phyloP scores from a whole-genome alignment of 139 green algal genomes.

The Micractinium conductrix region DNA sequence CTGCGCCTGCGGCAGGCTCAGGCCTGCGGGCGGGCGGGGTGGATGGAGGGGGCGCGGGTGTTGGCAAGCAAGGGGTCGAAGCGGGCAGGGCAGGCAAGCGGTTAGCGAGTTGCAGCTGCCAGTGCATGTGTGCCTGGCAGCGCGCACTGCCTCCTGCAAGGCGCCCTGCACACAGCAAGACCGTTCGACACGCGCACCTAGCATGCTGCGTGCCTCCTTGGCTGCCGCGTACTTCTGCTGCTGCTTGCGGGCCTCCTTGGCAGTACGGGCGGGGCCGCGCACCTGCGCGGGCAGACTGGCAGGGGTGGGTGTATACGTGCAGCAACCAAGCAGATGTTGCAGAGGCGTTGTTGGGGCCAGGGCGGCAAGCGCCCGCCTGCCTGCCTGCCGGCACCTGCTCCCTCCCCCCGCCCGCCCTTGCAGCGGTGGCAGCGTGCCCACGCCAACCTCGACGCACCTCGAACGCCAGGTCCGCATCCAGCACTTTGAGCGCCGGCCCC shows the following conservation, averaged over 20 bases:
- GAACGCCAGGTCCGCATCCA: constrained; percentile 69
- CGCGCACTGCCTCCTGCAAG: constrained; percentile 1
- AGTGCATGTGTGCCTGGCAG: too few relatives aligned
- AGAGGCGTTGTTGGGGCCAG: too few relatives aligned
- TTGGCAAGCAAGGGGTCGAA: too few relatives aligned
- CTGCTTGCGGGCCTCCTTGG: constrained; percentile 53
- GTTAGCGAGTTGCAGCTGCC: too few relatives aligned
- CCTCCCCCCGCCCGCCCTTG: too few relatives aligned
- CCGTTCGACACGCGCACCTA: constrained; percentile 50
- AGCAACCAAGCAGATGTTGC: background rate
- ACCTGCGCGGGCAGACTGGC: background rate
- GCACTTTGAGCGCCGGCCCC: constrained; percentile 55
- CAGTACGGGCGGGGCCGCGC: constrained; percentile 20
- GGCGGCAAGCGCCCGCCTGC: too few relatives aligned
- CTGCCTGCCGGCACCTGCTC: too few relatives aligned
- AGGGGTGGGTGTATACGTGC: background rate
- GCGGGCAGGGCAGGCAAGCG: too few relatives aligned
- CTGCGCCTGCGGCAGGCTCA: constrained; percentile 53
- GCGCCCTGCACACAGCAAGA: too few relatives aligned
- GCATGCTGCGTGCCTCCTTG: constrained; percentile 57
- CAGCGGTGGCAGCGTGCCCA: too few relatives aligned
- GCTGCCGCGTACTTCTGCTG: constrained; percentile 55
- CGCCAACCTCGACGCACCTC: constrained; percentile 32
- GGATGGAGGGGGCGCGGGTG: background rate
- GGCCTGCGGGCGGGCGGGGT: background rate